phyloP scores from a whole-genome alignment of 2,329 filamentous ascomycete species.

The Alternaria incomplexa region DNA sequence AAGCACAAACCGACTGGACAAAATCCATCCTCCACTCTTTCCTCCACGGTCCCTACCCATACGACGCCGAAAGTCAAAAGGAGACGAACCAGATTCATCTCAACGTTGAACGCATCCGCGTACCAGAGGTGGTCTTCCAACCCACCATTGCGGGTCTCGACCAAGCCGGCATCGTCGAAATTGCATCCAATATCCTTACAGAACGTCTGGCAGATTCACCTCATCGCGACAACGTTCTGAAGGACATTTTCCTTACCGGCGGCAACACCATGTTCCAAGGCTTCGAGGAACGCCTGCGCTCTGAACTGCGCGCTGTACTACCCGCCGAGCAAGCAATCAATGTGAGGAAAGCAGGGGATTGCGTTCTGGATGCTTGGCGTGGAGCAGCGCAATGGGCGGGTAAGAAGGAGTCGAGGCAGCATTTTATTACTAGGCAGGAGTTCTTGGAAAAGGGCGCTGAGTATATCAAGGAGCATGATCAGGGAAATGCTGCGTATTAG shows the following conservation, averaged over 20 bases:
- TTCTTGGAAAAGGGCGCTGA: constrained; percentile 91
- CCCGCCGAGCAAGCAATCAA: constrained; percentile 72
- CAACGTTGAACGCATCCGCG: constrained; percentile 94
- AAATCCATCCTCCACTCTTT: constrained; percentile 91
- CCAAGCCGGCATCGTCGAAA: constrained; percentile 91
- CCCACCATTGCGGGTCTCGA: constrained; percentile 90
- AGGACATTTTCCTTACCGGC: constrained; percentile 93
- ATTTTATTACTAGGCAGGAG: constrained; percentile 78
- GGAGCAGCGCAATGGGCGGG: constrained; percentile 87
- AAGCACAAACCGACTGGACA: constrained; percentile 94
- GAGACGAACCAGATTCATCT: constrained; percentile 90
- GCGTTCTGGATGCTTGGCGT: constrained; percentile 88
- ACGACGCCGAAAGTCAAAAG: constrained; percentile 77
- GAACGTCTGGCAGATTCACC: constrained; percentile 70
- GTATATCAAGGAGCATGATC: constrained; percentile 78
- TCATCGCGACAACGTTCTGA: constrained; percentile 73
- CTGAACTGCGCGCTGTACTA: constrained; percentile 70
- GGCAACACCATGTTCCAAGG: constrained; percentile 85
- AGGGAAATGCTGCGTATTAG: constrained; percentile 48
- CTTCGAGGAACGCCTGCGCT: constrained; percentile 85
- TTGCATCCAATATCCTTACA: constrained; percentile 85
- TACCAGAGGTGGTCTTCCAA: constrained; percentile 92
- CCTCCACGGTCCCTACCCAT: constrained; percentile 83
- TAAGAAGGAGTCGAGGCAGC: constrained; percentile 63
- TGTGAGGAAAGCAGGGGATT: constrained; percentile 76